phyloP scores from a whole-genome alignment of 257 asterid genomes.

The Buddleja alternifolia region DNA sequence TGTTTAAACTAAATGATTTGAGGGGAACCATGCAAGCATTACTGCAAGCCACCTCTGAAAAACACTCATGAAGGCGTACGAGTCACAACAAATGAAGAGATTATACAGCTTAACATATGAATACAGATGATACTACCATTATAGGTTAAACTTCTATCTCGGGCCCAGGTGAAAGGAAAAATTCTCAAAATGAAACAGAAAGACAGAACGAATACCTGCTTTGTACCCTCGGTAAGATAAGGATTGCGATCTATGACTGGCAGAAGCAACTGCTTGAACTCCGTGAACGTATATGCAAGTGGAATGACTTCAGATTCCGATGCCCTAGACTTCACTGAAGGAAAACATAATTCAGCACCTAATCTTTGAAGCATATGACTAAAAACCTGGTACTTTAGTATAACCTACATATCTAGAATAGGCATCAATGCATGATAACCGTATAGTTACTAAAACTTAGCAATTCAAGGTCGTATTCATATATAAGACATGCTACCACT shows the following conservation, averaged over 20 bases:
- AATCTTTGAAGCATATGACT: background rate
- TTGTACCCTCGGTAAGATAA: conserved; percentile 89
- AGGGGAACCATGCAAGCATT: background rate
- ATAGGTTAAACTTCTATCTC: background rate
- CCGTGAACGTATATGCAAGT: conserved; percentile 54
- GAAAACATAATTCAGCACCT: conserved; percentile 20
- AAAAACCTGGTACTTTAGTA: background rate
- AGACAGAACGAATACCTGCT: conserved; percentile 57
- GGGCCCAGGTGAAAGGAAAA: background rate
- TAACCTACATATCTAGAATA: background rate
- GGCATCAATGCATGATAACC: background rate
- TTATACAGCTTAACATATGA: background rate
- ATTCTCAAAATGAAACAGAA: conserved; percentile 15
- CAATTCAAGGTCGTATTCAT: background rate
- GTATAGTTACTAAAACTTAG: background rate
- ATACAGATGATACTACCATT: background rate
- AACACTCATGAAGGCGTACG: background rate
- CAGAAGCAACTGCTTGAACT: conserved; percentile 85
- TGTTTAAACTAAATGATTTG: background rate
- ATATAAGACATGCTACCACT: background rate
- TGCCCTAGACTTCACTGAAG: conserved; percentile 62
- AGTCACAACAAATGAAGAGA: background rate
- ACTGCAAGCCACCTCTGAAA: background rate
- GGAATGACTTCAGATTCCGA: conserved; percentile 56
- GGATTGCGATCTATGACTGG: conserved; percentile 93